Percentiles rank a stretch among this genome's conserved stretches.
phyloP scores from a whole-genome alignment of 345 rosid species.

The Zanthoxylum bungeanum region DNA sequence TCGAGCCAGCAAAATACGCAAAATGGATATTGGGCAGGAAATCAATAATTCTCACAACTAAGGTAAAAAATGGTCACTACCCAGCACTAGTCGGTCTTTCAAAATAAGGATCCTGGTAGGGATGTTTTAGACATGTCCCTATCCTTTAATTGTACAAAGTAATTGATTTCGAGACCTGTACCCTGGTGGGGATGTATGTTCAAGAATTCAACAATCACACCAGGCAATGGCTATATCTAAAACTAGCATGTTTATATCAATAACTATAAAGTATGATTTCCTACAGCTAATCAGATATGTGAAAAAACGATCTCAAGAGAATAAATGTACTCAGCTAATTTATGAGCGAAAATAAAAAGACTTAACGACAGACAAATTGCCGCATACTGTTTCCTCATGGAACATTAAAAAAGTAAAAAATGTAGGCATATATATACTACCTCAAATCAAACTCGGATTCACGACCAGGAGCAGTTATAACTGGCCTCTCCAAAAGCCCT shows the following conservation, averaged over 20 bases:
- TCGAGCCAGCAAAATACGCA: neutral
- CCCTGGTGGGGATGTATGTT: neutral
- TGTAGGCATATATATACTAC: constrained; percentile 30
- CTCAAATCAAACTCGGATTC: constrained; percentile 77
- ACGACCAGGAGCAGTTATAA: constrained; percentile 65
- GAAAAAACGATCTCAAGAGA: neutral
- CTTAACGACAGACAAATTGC: neutral
- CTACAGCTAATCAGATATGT: neutral
- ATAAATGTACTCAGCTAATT: neutral
- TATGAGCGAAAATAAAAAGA: no score
- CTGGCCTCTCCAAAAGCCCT: constrained; percentile 67
- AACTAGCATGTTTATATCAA: neutral
- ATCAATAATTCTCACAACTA: neutral
- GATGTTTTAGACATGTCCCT: neutral
- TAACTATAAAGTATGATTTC: neutral
- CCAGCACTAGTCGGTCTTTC: neutral
- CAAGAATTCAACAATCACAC: neutral
- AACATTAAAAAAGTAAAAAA: neutral
- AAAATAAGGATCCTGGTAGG: neutral
- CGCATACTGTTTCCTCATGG: neutral
- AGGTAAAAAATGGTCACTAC: neutral
- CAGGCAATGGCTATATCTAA: neutral
- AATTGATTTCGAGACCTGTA: neutral
- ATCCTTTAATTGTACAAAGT: neutral
- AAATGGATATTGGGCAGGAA: neutral